A percentile compares a stretch with the other conserved stretches of the same genome.
These are phyloP conservation scores for Paramecium octaurelia DNA, from an alignment of 73 alveolate genomes.

Conservation along the genomic window DNA sequence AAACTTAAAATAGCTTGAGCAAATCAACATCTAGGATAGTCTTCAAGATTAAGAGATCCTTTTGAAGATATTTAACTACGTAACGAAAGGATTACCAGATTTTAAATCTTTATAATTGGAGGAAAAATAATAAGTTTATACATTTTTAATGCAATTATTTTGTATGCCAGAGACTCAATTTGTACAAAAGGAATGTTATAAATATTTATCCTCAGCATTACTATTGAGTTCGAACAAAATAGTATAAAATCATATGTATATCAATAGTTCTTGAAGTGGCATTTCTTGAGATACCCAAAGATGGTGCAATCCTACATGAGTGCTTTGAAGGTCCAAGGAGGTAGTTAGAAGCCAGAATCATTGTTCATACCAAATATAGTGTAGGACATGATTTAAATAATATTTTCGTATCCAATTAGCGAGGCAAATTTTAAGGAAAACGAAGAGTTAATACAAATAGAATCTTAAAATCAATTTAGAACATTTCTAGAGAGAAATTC, in stretches of 20 bases:
- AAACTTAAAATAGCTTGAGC: constrained; percentile 19
- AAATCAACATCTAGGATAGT: neutral
- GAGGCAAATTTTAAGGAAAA: constrained; percentile 7
- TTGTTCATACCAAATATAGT: constrained; percentile 1
- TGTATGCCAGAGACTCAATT: constrained; percentile 9
- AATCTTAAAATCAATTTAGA: constrained; percentile 38
- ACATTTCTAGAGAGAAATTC: constrained; percentile 44
- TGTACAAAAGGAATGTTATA: constrained; percentile 9
- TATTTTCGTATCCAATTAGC: constrained; percentile 12
- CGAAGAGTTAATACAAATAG: constrained; percentile 29
- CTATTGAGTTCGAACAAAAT: neutral
- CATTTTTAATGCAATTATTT: constrained; percentile 28
- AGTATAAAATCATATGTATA: neutral
- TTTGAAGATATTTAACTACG: neutral
- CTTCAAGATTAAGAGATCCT: neutral
- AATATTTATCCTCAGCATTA: neutral
- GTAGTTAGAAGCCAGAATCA: neutral
- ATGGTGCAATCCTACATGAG: neutral
- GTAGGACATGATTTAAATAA: neutral
- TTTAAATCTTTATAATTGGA: neutral
- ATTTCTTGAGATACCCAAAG: neutral
- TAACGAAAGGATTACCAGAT: neutral
- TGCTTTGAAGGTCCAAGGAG: neutral
- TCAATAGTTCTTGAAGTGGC: constrained; percentile 6
- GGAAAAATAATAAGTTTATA: constrained; percentile 23